Evolutionary conservation across 1,139 yeast genomes (phyloP), one percentile per base, ranked within the genome.

Genomic region (Hyphopichia buzzinii): DNA sequence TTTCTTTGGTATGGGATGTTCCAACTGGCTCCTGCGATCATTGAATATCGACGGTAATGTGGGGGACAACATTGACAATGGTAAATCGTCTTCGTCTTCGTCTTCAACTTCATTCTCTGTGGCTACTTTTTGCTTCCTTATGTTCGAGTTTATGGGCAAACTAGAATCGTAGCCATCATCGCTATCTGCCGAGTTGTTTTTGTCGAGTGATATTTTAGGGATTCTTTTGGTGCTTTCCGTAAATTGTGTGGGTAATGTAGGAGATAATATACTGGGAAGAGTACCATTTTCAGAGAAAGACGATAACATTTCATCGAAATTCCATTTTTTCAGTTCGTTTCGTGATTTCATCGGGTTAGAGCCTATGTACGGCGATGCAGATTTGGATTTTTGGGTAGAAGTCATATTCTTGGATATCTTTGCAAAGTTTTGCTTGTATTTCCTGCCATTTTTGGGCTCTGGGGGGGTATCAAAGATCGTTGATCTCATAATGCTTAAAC

Each of bases 221-320:
- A 26, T 17, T 27, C 24, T 36, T 32, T 38, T 22, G 13, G 17
- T 17, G n/a, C 12, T 10, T 33, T 33, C 3, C 4, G 25, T 29
- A 13, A 39, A 43, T 13, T 44, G 42, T 12, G 54, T 52, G 0
- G 75, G 75, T 12, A 71, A 45, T 0, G 72, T 64, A 2, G 77
- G 77, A 3, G 74, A 67, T 24, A 71, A 49, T 7, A 62, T 58
- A 0, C 69, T 67, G 1, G 77, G 77, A 30, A 71, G 55, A 2
- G 39, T 30, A 2, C 68, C 68, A n/a, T 50, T 43, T 5, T 64
- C 64, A 22, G 57, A 53, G 46, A 67, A 70, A n/a, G 64, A 54
- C 17, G 52, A 29, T 21, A 69, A 39, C 57, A 71, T 53, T 17
- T 70, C 74, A 31, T 70, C 73, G 34, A 71, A 44, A 42, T 67